Conservation (phyloP, 2,329 filamentous ascomycete species). For the Nigrospora sphaerica region DNA sequence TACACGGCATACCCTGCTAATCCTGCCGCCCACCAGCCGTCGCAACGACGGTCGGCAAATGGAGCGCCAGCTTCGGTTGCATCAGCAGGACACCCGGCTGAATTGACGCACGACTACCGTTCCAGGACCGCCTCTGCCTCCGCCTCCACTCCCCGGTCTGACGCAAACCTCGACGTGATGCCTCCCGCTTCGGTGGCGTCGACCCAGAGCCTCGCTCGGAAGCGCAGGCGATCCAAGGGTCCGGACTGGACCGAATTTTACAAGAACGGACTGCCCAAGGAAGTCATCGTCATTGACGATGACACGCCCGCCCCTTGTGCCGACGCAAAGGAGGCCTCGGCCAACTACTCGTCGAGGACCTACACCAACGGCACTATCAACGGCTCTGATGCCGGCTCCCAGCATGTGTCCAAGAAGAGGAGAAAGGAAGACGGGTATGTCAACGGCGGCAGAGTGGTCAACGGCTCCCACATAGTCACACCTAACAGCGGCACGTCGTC, state of each 20-base stretch:
- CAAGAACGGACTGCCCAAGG: constrained; percentile 74
- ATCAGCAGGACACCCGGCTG: constrained; percentile 12
- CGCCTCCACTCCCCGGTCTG: constrained; percentile 20
- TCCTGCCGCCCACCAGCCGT: constrained; percentile 11
- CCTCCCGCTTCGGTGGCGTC: constrained; percentile 21
- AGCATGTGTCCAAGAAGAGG: constrained; percentile 65
- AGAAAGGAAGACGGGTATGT: constrained; percentile 67
- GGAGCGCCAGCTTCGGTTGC: constrained; percentile 26
- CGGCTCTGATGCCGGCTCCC: constrained; percentile 19
- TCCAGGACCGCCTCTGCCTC: constrained; percentile 20
- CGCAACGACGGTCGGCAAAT: constrained; percentile 20
- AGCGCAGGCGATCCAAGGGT: constrained; percentile 52
- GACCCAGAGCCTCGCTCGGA: constrained; percentile 29
- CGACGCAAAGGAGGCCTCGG: constrained; percentile 25
- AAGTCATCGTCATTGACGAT: constrained; percentile 79
- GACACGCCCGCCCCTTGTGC: constrained; percentile 49
- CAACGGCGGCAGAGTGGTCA: constrained; percentile 51
- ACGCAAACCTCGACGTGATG: constrained; percentile 27
- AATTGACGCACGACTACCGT: constrained; percentile 14
- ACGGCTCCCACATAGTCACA: constrained; percentile 64
- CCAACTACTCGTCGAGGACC: constrained; percentile 25
- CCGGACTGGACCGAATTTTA: constrained; percentile 79
- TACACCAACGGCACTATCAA: constrained; percentile 25
- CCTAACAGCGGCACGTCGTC: constrained; percentile 69
- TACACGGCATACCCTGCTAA: constrained; percentile 20